These are phyloP conservation scores for Fusarium pilosicola DNA, from an alignment of 2,329 filamentous ascomycete species.

Conservation along the genomic window DNA sequence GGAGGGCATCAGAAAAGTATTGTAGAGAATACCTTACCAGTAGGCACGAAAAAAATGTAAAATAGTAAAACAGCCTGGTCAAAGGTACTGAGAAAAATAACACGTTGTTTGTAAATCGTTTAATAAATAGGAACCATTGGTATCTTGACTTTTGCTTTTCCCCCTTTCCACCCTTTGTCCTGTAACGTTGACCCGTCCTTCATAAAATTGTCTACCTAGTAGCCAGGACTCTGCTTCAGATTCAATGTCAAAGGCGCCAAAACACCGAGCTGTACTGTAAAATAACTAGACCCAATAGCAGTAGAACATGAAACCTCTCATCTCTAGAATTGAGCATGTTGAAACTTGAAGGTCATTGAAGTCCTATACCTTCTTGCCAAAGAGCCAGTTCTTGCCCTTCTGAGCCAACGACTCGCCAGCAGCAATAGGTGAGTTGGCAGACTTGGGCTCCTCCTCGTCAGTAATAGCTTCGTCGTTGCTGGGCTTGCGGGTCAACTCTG, in stretches of 20 bases:
- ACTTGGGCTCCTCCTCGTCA: constrained; percentile 30
- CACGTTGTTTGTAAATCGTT: constrained; percentile 17
- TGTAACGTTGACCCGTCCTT: constrained; percentile 8
- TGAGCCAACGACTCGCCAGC: constrained; percentile 44
- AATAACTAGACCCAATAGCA: constrained; percentile 17
- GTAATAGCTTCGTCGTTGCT: constrained; percentile 48
- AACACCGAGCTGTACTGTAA: constrained; percentile 39
- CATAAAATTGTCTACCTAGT: constrained; percentile 11
- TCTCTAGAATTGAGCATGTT: background rate
- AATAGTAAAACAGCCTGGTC: constrained; percentile 33
- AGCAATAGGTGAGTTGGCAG: background rate
- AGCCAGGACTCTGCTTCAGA: constrained; percentile 1
- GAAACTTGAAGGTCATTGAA: background rate
- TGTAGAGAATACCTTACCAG: background rate
- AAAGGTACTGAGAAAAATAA: constrained; percentile 4
- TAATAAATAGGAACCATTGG: constrained; percentile 23
- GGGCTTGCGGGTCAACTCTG: constrained; percentile 45
- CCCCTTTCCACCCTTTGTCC: background rate
- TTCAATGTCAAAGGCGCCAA: constrained; percentile 29
- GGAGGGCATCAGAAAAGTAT: background rate
- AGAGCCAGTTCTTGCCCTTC: constrained; percentile 61
- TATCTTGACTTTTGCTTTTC: constrained; percentile 39
- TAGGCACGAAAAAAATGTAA: constrained; percentile 33
- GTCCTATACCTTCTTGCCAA: constrained; percentile 58
- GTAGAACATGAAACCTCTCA: constrained; percentile 1